Evolutionary conservation across 345 rosid species (phyloP).

Genomic region (Combretum micranthum): DNA sequence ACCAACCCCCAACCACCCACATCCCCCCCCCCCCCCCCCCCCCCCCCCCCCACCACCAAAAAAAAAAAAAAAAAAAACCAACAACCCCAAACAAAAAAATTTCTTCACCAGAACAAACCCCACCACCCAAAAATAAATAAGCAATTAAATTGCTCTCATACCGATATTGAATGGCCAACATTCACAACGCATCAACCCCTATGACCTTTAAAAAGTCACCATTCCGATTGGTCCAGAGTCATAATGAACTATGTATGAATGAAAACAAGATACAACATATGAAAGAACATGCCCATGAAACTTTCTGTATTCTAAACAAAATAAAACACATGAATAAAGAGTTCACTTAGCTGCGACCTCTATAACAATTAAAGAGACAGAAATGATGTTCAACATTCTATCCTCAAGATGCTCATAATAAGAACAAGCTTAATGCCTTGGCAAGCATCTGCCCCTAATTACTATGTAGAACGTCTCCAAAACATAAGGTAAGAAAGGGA

Average conservation of each 20-base stretch:
- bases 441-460: neutral
- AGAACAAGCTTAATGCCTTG: neutral
- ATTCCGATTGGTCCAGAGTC: neutral
- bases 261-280: neutral
- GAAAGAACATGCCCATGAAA: conserved; percentile 5
- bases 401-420: conserved; percentile 1
- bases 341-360: neutral
- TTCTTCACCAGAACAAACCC: no score
- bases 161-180: no score
- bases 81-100: no score
- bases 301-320: neutral
- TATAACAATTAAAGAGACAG: conserved; percentile 6
- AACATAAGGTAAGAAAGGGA: neutral
- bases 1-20: no score
- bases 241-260: neutral
- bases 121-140: no score
- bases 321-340: conserved; percentile 2
- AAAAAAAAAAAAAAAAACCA: no score
- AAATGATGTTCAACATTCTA: neutral
- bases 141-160: no score
- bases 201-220: no score
- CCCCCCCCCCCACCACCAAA: no score
- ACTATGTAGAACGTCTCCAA: conserved; percentile 5
- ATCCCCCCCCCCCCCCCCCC: no score
- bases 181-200: no score